Conservation (phyloP, 208 protist genomes). For the Acanthamoeba quina region DNA sequence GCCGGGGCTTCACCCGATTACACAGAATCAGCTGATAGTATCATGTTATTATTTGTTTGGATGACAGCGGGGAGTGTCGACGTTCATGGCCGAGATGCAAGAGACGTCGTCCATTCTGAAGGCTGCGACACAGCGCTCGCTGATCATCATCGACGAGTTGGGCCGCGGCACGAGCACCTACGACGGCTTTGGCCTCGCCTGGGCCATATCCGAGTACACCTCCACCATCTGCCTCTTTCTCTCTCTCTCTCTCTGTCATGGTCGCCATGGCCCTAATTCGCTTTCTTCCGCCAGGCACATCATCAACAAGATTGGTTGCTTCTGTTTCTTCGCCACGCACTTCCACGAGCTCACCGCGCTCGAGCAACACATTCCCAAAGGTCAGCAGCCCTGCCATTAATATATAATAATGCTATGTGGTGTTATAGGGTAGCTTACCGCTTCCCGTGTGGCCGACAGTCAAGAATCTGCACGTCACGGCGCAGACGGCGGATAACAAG, state of each 20-base stretch:
- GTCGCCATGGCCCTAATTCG: neutral
- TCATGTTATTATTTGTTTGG: neutral
- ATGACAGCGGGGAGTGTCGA: constrained; percentile 91
- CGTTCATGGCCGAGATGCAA: constrained; percentile 99
- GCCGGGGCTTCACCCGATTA: too few species aligned
- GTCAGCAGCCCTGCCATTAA: neutral
- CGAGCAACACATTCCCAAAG: constrained; percentile 33
- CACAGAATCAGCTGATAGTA: too few species aligned
- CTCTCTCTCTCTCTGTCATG: neutral
- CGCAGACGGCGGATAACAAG: constrained; percentile 78
- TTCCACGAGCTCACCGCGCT: constrained; percentile 99
- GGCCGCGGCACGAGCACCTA: constrained; percentile 99
- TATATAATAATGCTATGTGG: neutral
- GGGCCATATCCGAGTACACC: constrained; percentile 97
- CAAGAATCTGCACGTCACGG: constrained; percentile 92
- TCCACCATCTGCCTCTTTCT: neutral
- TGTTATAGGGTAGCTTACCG: neutral
- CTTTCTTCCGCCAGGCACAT: constrained; percentile 87
- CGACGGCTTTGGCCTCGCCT: constrained; percentile 99
- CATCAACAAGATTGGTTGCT: constrained; percentile 89
- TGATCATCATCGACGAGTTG: constrained; percentile 99
- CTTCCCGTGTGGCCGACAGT: constrained; percentile 71
- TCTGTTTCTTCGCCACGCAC: constrained; percentile 99
- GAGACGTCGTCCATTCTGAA: constrained; percentile 98
- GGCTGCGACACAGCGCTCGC: constrained; percentile 94